Evolutionary conservation across 1,284 basidiomycete genomes (phyloP).

Genomic region (Moniliella sp.): DNA sequence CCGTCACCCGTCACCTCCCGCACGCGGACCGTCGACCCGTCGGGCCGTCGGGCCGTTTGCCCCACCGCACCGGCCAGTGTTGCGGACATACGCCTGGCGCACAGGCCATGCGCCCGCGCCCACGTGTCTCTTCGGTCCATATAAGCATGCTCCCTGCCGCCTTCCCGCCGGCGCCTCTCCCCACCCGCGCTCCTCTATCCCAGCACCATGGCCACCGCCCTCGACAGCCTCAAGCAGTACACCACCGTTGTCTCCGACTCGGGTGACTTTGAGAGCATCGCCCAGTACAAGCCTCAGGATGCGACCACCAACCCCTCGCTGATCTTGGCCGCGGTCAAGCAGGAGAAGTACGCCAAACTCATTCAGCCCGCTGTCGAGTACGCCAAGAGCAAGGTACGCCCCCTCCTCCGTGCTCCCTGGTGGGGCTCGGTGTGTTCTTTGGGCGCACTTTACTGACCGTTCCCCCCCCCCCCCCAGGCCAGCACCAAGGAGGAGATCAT

Average conservation of each 20-base stretch:
- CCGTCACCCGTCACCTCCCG: no score
- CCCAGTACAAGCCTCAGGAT: slow-evolving; percentile 29
- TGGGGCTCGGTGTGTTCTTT: background rate
- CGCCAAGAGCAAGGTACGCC: slow-evolving; percentile 54
- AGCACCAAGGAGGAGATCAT: slow-evolving; percentile 50
- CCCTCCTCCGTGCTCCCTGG: no score
- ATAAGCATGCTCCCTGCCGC: no score
- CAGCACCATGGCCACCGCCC: no score
- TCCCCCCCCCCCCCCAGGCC: background rate
- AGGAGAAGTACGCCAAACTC: slow-evolving; percentile 60
- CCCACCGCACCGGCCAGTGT: no score
- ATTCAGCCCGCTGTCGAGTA: slow-evolving; percentile 62
- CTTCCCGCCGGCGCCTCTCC: no score
- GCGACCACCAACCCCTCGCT: slow-evolving; percentile 36
- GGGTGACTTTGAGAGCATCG: slow-evolving; percentile 32
- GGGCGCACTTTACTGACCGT: background rate
- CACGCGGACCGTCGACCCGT: no score
- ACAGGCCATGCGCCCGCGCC: no score
- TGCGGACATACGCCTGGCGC: no score
- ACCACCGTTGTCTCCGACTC: slow-evolving; percentile 31
- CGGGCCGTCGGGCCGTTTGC: no score
- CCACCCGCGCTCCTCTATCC: no score
- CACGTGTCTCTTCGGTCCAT: no score
- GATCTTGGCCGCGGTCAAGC: slow-evolving; percentile 77
- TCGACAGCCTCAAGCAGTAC: slow-evolving; percentile 31